Evolutionary conservation across 495 filamentous ascomycete species (phyloP).

Genomic region (Evernia prunastri): DNA sequence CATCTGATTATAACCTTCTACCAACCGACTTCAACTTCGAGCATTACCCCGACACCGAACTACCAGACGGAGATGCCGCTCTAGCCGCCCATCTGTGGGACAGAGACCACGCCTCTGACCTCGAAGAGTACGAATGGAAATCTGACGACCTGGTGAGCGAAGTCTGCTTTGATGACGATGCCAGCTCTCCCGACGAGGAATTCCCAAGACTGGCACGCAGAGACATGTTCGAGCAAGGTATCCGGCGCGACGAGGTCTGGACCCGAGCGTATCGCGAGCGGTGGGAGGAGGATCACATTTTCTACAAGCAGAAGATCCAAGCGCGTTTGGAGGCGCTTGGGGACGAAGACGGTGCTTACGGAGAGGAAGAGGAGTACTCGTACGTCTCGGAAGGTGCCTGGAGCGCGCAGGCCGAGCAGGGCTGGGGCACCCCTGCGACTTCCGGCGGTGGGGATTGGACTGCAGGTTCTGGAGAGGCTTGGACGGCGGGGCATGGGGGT

Average conservation of each 20-base stretch:
- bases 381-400: background rate
- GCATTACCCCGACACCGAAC: too few species aligned
- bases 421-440: background rate
- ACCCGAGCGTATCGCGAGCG: background rate
- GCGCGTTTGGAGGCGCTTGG: background rate
- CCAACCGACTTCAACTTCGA: background rate
- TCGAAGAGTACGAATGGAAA: background rate
- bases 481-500: background rate
- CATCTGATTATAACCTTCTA: background rate
- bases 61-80: background rate
- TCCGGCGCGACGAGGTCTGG: background rate
- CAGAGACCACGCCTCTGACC: background rate
- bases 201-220: background rate
- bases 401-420: background rate
- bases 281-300: background rate
- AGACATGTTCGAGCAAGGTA: background rate
- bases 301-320: background rate
- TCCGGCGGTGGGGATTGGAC: background rate
- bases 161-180: background rate
- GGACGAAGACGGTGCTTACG: too few species aligned
- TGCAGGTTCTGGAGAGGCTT: background rate
- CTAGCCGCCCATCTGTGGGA: background rate
- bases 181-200: background rate
- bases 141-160: background rate
- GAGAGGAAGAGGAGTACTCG: background rate